phyloP scores from a whole-genome alignment of 176 grass and related monocot genomes.

The Cymbopogon citratus region DNA sequence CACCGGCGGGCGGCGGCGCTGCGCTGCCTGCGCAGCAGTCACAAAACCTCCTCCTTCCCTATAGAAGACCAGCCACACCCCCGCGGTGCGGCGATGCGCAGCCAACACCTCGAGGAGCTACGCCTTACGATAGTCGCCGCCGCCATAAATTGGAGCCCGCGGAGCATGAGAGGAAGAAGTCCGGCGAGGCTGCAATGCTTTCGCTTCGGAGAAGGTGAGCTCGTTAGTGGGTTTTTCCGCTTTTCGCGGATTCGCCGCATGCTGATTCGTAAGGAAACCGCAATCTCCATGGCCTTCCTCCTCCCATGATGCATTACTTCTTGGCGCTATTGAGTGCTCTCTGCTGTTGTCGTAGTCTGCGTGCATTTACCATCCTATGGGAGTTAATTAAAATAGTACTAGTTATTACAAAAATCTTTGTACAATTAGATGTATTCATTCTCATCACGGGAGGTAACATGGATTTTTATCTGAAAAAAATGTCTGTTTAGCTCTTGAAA shows the following conservation, averaged over 20 bases:
- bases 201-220: not conserved
- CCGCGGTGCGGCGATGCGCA: not conserved
- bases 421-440: not conserved
- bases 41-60: not conserved
- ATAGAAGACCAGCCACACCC: not conserved
- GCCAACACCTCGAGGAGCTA: not conserved
- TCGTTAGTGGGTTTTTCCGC: not conserved
- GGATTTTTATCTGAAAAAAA: not conserved
- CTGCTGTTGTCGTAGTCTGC: too few species aligned
- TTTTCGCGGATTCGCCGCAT: not conserved
- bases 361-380: not conserved
- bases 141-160: not conserved
- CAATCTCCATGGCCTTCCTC: not conserved
- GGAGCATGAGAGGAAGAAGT: not conserved
- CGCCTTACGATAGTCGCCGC: not conserved
- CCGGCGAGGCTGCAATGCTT: not conserved
- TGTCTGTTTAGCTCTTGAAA: not conserved
- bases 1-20: not conserved
- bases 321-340: not conserved
- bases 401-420: not conserved
- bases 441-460: not conserved
- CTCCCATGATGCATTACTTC: not conserved
- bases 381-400: not conserved
- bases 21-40: not conserved
- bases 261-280: not conserved